These are phyloP conservation scores for Peronospora destructor DNA, from an alignment of 352 stramenopile genomes.

Conservation along the genomic window DNA sequence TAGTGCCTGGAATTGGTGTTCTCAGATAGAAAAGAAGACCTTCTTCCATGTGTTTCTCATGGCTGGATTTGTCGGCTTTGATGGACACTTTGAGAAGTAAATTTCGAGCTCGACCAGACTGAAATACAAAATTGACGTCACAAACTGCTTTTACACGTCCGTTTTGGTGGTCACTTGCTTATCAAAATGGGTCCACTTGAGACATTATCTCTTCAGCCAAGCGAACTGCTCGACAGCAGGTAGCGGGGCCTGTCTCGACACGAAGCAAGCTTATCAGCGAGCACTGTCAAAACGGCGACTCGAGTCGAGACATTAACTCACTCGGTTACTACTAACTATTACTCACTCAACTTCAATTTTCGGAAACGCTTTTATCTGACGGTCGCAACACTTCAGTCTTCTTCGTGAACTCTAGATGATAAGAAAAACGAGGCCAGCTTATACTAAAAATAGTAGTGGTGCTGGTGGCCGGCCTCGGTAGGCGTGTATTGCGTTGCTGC, in stretches of 20 bases:
- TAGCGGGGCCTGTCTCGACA: neutral
- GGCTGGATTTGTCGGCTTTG: slow-evolving; percentile 88
- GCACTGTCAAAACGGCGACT: neutral
- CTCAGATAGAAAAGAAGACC: slow-evolving; percentile 84
- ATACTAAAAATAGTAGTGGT: slow-evolving; percentile 24
- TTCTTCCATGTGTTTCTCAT: slow-evolving; percentile 91
- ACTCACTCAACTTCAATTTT: slow-evolving; percentile 25
- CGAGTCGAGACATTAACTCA: slow-evolving; percentile 14
- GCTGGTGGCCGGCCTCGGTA: slow-evolving; percentile 7
- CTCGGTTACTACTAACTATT: slow-evolving; percentile 27
- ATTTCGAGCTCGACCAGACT: slow-evolving; percentile 8
- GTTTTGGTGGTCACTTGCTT: slow-evolving; percentile 11
- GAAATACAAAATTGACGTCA: slow-evolving; percentile 21
- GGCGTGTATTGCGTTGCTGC: slow-evolving; percentile 13
- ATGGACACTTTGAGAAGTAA: slow-evolving; percentile 88
- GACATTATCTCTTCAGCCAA: slow-evolving; percentile 7
- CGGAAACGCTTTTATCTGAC: slow-evolving; percentile 1
- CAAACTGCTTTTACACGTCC: slow-evolving; percentile 9
- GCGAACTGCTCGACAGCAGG: slow-evolving; percentile 2
- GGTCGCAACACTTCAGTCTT: slow-evolving; percentile 8
- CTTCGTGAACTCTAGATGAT: slow-evolving; percentile 8
- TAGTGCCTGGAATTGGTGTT: slow-evolving; percentile 91
- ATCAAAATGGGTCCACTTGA: neutral
- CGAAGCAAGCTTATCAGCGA: neutral
- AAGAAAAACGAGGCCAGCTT: slow-evolving; percentile 8